Percentiles rank a stretch among this genome's conserved stretches.
phyloP scores from a whole-genome alignment of 768 basidiomycete species.

The Trametes gibbosa region DNA sequence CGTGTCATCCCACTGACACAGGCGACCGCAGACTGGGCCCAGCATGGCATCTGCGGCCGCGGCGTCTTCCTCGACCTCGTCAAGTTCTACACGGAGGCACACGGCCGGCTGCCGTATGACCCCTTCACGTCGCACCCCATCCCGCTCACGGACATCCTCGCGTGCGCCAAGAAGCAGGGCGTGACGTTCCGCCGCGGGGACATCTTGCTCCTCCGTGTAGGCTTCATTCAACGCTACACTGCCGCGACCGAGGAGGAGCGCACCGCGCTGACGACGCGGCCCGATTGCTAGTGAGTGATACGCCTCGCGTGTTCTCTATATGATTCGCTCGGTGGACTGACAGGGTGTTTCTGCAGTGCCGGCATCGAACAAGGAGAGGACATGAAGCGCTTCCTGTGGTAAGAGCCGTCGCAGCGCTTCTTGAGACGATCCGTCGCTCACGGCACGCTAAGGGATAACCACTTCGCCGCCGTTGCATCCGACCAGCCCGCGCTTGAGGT shows the following conservation, averaged over 20 bases:
- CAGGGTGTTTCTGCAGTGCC: slow-evolving; percentile 39
- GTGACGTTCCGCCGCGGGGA: slow-evolving; percentile 58
- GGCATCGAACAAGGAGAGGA: slow-evolving; percentile 68
- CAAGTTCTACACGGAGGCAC: slow-evolving; percentile 42
- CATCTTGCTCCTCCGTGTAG: slow-evolving; percentile 56
- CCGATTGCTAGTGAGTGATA: slow-evolving; percentile 50
- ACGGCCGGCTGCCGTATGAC: slow-evolving; percentile 50
- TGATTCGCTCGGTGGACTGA: background rate
- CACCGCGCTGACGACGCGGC: slow-evolving; percentile 39
- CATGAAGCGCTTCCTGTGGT: slow-evolving; percentile 78
- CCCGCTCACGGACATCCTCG: slow-evolving; percentile 51
- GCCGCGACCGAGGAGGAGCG: slow-evolving; percentile 41
- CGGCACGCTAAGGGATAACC: slow-evolving; percentile 54
- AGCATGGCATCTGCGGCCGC: slow-evolving; percentile 66
- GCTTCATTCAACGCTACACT: slow-evolving; percentile 60
- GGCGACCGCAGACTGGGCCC: slow-evolving; percentile 56
- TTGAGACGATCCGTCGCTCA: background rate
- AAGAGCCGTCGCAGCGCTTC: background rate
- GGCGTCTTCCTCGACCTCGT: slow-evolving; percentile 67
- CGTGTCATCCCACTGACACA: background rate
- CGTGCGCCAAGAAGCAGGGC: slow-evolving; percentile 57
- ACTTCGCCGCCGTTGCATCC: slow-evolving; percentile 67
- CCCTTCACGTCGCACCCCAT: slow-evolving; percentile 58
- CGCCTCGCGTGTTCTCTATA: background rate
- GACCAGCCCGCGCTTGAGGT: slow-evolving; percentile 70